phyloP scores from a whole-genome alignment of 805 yeast genomes.

The Cyberlindnera meyerae region DNA sequence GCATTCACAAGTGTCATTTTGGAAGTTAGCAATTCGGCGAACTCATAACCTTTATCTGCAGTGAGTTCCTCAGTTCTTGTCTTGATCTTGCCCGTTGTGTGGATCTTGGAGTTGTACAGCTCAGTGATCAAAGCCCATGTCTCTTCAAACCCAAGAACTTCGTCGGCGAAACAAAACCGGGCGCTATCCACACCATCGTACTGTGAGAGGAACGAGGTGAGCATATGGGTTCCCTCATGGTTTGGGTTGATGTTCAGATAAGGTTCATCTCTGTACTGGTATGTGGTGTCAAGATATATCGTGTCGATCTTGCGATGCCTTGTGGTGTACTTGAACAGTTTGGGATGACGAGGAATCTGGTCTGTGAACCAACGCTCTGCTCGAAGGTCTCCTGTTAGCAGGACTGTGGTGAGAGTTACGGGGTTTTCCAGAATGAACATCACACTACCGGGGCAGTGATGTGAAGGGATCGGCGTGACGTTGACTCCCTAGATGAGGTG shows the following conservation, averaged over 20 bases:
- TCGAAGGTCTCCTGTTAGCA: conserved; percentile 54
- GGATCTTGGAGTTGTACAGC: conserved; percentile 25
- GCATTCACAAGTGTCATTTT: neutral
- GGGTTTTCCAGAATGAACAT: conserved; percentile 44
- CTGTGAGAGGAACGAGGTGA: conserved; percentile 30
- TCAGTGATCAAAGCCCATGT: conserved; percentile 38
- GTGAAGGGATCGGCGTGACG: conserved; percentile 42
- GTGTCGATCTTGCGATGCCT: conserved; percentile 34
- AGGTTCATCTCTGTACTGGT: conserved; percentile 45
- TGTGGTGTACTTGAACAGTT: conserved; percentile 37
- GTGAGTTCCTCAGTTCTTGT: conserved; percentile 20
- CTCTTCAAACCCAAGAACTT: conserved; percentile 49
- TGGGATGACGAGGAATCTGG: conserved; percentile 33
- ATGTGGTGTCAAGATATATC: conserved; percentile 53
- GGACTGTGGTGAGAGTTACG: conserved; percentile 27
- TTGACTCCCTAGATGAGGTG: conserved; percentile 22
- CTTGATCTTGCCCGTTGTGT: conserved; percentile 26
- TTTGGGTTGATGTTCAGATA: conserved; percentile 40
- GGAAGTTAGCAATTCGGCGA: neutral
- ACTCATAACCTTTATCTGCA: neutral
- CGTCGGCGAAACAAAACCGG: conserved; percentile 37
- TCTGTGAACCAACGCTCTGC: conserved; percentile 52
- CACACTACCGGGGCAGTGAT: conserved; percentile 58
- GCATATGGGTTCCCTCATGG: conserved; percentile 34
- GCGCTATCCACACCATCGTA: conserved; percentile 38